These are phyloP conservation scores for Wickerhamomyces mucosus DNA, from an alignment of 805 yeast genomes.

Conservation along the genomic window DNA sequence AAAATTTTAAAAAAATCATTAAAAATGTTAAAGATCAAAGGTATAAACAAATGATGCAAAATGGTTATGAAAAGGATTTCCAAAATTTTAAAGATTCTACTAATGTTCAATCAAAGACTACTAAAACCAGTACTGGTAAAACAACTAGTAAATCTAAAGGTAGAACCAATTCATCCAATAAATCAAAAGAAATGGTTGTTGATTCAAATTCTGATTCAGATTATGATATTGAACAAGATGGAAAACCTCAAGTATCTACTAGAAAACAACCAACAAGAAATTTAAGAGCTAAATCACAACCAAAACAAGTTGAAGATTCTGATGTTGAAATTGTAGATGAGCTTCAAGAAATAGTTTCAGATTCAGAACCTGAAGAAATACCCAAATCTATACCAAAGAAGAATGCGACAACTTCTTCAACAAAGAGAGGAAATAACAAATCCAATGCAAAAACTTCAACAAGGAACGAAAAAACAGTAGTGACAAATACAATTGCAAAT, in stretches of 20 bases:
- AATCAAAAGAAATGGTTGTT: conserved; percentile 4
- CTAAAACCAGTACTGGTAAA: not conserved
- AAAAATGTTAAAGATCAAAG: conserved; percentile 30
- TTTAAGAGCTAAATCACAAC: not conserved
- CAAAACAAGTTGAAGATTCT: not conserved
- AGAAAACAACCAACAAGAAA: conserved; percentile 2
- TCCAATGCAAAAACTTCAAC: not conserved
- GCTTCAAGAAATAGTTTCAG: conserved; percentile 2
- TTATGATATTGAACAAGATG: conserved; percentile 1
- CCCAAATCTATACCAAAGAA: not conserved
- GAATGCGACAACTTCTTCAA: not conserved
- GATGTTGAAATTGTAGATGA: not conserved
- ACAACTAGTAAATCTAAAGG: not conserved
- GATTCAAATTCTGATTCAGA: conserved; percentile 5
- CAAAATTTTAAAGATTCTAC: not conserved
- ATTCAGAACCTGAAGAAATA: conserved; percentile 4
- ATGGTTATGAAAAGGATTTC: conserved; percentile 1
- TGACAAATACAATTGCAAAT: conserved; percentile 4
- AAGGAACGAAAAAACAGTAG: no score
- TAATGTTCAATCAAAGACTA: no score
- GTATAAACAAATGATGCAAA: conserved; percentile 1
- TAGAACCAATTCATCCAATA: conserved; percentile 1
- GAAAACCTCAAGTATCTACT: not conserved
- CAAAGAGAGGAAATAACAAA: not conserved
- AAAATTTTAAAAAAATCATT: conserved; percentile 35